Base-by-base conservation (phyloP, 768 basidiomycete genomes). In the Boletus tomentosulus region DNA sequence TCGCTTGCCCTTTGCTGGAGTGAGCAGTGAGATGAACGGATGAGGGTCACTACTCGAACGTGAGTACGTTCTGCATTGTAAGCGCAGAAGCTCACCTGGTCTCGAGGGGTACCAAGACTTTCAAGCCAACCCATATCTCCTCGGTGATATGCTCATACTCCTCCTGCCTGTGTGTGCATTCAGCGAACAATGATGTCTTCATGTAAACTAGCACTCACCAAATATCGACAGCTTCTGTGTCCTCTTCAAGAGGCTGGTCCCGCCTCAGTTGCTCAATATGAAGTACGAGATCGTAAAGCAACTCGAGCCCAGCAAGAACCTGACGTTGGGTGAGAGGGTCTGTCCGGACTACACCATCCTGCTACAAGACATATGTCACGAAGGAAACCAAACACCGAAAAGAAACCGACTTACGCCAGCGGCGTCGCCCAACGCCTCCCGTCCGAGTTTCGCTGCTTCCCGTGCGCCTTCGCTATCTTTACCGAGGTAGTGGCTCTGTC, bases 1-100 rank as follows among this genome's bases (percentile, higher is more conserved):
- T 56, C 86, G 86, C 75, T 98, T 98, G 53, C 97, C 97, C 71
- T 99, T 99, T 61, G 82, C 81, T 4, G 91, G 86, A 19, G 79
- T 80, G 46, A 99, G 79, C 33, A 99, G 78, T 3, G 95, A 93
- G 60, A 99, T 85, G 74, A 99, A 98, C 2, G 97, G 97, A 73
- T 99, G 97, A 3, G 96, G 96, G 57, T 89, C 80, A 67, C 95
- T 95, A 51, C 38, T n/a, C 47, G 39, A 48, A 27, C 2, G 27
- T 56, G 8, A 63, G 48, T 30, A 11, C 24, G 9, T n/a, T 46
- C 46, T 25, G 16, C 5, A 25, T 44, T 22, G 13, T 22, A 30
- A 15, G 12, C 6, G 19, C 0, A 38, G 28, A 38, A 1, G 57
- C 75, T 37, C 57, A 92, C 94, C 93, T 94, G n/a, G 89, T 88